A percentile compares a stretch with the other conserved stretches of the same genome.
Conservation (phyloP, 2,329 filamentous ascomycete species). For the Aspergillus ochraceoroseus region DNA sequence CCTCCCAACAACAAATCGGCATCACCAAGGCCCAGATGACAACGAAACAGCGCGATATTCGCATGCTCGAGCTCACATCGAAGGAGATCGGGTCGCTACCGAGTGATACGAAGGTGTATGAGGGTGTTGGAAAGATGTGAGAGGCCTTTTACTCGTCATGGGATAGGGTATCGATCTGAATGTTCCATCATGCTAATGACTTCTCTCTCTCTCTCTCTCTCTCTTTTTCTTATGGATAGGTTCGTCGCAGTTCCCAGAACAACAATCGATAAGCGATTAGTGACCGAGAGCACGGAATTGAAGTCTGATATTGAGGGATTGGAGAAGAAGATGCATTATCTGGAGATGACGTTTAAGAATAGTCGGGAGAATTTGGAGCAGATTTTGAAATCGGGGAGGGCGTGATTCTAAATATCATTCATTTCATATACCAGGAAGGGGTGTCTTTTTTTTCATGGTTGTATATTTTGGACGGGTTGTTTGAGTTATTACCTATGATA, state of each 20-base stretch:
- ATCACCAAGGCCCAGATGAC: conserved; percentile 79
- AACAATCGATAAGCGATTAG: conserved; percentile 69
- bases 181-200: neutral
- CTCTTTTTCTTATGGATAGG: conserved; percentile 49
- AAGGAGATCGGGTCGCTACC: conserved; percentile 76
- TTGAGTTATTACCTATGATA: neutral
- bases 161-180: no score
- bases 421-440: no score
- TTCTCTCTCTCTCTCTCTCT: neutral
- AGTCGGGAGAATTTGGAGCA: conserved; percentile 86
- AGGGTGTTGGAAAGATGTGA: conserved; percentile 96
- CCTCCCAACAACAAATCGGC: conserved; percentile 86
- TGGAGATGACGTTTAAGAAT: conserved; percentile 94
- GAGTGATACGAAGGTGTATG: conserved; percentile 73
- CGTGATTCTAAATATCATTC: conserved; percentile 19
- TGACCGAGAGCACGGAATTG: conserved; percentile 66
- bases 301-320: conserved; percentile 74
- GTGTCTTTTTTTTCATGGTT: no score
- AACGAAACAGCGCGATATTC: conserved; percentile 79
- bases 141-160: conserved; percentile 30
- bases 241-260: conserved; percentile 74
- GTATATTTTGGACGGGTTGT: neutral
- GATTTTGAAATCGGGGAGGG: conserved; percentile 60
- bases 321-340: conserved; percentile 83
- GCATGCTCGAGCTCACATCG: conserved; percentile 79